Conservation (phyloP, 306 rosid genomes). For the Mucuna pruriens region DNA sequence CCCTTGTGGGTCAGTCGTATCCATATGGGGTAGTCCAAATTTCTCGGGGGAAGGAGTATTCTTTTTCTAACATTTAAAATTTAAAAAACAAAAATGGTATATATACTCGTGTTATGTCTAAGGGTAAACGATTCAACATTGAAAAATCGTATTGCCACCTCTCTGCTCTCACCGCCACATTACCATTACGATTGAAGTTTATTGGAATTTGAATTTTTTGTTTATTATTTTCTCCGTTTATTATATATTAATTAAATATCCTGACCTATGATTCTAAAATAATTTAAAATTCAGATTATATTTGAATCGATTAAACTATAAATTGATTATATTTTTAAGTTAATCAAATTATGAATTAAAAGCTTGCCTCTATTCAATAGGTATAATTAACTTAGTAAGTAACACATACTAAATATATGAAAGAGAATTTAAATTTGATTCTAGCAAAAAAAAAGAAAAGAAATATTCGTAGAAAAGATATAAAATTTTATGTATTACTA, state of each 20-base stretch:
- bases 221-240: background rate
- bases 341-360: too few species aligned
- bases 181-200: constrained; percentile 28
- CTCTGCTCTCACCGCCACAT: constrained; percentile 21
- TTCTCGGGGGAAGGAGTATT: constrained; percentile 43
- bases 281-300: background rate
- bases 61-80: constrained; percentile 30
- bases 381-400: too few species aligned
- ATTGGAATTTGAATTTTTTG: constrained; percentile 27
- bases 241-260: background rate
- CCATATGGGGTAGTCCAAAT: constrained; percentile 48
- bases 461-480: too few species aligned
- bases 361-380: too few species aligned
- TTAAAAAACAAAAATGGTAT: constrained; percentile 5
- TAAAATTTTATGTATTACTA: too few species aligned
- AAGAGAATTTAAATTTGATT: too few species aligned
- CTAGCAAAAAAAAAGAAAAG: too few species aligned
- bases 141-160: constrained; percentile 30
- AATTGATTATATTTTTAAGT: background rate
- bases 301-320: background rate
- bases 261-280: constrained; percentile 19
- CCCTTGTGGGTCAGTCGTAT: constrained; percentile 40
- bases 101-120: constrained; percentile 4
- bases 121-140: background rate
- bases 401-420: too few species aligned